Evolutionary conservation across 2,329 filamentous ascomycete genomes (phyloP).

Genomic region (Calonectria pteridis): DNA sequence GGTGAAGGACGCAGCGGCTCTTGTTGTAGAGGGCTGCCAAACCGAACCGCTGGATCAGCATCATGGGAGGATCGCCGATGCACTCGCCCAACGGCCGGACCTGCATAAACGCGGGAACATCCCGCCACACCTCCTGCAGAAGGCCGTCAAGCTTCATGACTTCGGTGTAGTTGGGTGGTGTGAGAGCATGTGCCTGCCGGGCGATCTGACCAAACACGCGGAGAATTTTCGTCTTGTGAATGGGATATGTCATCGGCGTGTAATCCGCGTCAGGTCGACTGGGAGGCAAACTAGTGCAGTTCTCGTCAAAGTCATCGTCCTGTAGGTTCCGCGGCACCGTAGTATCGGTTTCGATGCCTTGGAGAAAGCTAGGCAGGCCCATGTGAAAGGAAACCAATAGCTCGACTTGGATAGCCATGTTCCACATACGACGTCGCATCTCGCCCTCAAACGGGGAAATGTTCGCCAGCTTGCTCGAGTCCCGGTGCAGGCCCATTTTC

Average conservation of each 20-base stretch:
- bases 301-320: slow-evolving; percentile 74
- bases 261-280: slow-evolving; percentile 69
- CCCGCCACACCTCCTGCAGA: slow-evolving; percentile 59
- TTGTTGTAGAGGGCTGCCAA: slow-evolving; percentile 67
- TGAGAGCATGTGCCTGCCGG: slow-evolving; percentile 62
- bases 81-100: slow-evolving; percentile 62
- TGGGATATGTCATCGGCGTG: slow-evolving; percentile 69
- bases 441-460: slow-evolving; percentile 66
- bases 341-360: slow-evolving; percentile 73
- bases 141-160: slow-evolving; percentile 61
- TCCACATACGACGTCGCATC: slow-evolving; percentile 67
- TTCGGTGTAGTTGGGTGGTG: slow-evolving; percentile 61
- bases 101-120: slow-evolving; percentile 62
- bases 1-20: slow-evolving; percentile 66
- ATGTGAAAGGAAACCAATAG: slow-evolving; percentile 75
- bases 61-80: slow-evolving; percentile 60
- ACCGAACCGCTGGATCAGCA: slow-evolving; percentile 66
- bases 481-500: slow-evolving; percentile 70
- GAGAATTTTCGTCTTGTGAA: slow-evolving; percentile 63
- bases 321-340: slow-evolving; percentile 71
- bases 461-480: slow-evolving; percentile 63
- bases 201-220: slow-evolving; percentile 64
- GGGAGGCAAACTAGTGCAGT: slow-evolving; percentile 66
- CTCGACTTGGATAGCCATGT: slow-evolving; percentile 69
- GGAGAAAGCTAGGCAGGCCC: slow-evolving; percentile 75